Evolutionary conservation across 2,329 filamentous ascomycete genomes (phyloP).

Genomic region (Exophiala sp.): DNA sequence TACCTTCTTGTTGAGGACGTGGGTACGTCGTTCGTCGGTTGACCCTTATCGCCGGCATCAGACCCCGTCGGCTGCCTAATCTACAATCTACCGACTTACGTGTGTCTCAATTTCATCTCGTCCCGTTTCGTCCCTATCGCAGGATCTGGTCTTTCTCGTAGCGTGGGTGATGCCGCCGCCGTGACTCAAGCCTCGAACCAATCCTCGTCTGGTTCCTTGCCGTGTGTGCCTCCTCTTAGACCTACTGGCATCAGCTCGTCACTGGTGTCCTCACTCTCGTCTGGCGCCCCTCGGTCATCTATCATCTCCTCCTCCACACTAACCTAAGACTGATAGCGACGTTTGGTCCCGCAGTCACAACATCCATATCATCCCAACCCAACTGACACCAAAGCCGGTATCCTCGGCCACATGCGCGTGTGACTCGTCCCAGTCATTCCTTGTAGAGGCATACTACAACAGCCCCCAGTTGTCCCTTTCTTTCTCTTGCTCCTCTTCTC

Average conservation of each 20-base stretch:
- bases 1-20: not conserved
- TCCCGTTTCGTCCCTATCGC: conserved; percentile 1
- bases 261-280: not conserved
- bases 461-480: not conserved
- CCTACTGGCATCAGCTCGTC: not conserved
- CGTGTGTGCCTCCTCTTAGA: conserved; percentile 5
- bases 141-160: not conserved
- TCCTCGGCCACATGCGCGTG: not conserved
- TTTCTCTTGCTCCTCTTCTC: conserved; percentile 3
- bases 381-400: not conserved
- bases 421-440: conserved; percentile 1
- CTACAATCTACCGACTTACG: not conserved
- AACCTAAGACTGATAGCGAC: not conserved
- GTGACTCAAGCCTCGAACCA: conserved; percentile 6
- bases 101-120: not conserved
- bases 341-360: not conserved
- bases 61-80: too few relatives aligned
- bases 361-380: too few relatives aligned
- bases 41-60: not conserved
- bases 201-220: conserved; percentile 13
- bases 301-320: conserved; percentile 5
- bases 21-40: too few relatives aligned
- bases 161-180: conserved; percentile 5
- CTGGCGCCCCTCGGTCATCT: conserved; percentile 8
- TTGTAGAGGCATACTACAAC: not conserved